phyloP scores from a whole-genome alignment of 805 yeast species.

The Lachancea lanzarotensis region DNA sequence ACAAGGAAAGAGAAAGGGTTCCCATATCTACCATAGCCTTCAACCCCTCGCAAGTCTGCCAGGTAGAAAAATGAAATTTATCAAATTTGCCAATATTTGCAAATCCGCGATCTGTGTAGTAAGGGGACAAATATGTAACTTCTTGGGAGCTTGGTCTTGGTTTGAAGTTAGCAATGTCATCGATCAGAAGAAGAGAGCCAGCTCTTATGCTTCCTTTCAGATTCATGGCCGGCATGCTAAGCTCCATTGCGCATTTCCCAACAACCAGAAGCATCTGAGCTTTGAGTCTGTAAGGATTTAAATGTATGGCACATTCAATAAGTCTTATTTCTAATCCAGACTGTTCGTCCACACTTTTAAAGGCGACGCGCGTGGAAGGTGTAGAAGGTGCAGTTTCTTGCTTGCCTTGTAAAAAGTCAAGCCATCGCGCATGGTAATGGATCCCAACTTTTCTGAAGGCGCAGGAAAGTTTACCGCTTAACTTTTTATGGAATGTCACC shows the following conservation, averaged over 20 bases:
- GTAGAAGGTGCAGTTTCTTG: too few relatives aligned
- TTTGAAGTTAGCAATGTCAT: slow-evolving; percentile 42
- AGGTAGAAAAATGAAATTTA: slow-evolving; percentile 1
- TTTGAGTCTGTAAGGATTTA: slow-evolving; percentile 61
- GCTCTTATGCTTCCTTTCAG: slow-evolving; percentile 27
- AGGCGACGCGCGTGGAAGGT: too few relatives aligned
- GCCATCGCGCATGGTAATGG: slow-evolving; percentile 58
- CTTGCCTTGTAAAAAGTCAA: slow-evolving; percentile 22
- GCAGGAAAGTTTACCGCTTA: slow-evolving; percentile 35
- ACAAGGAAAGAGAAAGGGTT: slow-evolving; percentile 44
- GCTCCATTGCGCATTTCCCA: slow-evolving; percentile 43
- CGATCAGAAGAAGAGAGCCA: slow-evolving; percentile 43
- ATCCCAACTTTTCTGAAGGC: slow-evolving; percentile 42
- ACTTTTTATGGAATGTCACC: slow-evolving; percentile 35
- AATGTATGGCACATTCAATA: slow-evolving; percentile 51
- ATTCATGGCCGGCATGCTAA: slow-evolving; percentile 21
- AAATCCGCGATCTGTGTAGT: slow-evolving; percentile 25
- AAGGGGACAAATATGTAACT: slow-evolving; percentile 11
- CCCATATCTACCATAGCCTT: slow-evolving; percentile 47
- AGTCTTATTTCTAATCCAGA: slow-evolving; percentile 20
- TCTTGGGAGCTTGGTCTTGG: slow-evolving; percentile 14
- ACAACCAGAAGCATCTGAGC: slow-evolving; percentile 44
- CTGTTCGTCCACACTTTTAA: neutral
- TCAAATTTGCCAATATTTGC: slow-evolving; percentile 21
- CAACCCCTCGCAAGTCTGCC: slow-evolving; percentile 24